phyloP scores from a whole-genome alignment of 2,329 filamentous ascomycete species.

The Aspergillus caelatus region DNA sequence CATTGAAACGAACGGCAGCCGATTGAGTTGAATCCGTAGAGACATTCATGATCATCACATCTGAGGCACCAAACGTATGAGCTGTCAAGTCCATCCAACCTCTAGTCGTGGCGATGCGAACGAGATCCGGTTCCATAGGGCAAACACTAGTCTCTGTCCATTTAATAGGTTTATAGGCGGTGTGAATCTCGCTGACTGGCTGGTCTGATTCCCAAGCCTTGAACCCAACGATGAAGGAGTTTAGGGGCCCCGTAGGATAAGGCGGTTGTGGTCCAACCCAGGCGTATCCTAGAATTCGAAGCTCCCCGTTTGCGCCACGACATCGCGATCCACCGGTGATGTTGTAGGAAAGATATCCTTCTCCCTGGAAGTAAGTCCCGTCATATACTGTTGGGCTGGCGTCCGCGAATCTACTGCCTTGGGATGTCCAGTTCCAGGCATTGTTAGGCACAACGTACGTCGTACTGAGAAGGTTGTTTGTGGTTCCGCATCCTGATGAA shows the following conservation, averaged over 20 bases:
- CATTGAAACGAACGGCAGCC: not conserved
- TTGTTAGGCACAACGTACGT: not conserved
- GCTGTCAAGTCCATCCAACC: not conserved
- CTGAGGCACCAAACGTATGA: not conserved
- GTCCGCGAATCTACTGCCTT: not conserved
- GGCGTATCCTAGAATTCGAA: slow-evolving; percentile 5
- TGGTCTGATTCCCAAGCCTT: slow-evolving; percentile 4
- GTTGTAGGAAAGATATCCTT: slow-evolving; percentile 1
- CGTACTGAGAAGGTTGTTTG: not conserved
- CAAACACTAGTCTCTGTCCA: not conserved
- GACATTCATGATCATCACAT: slow-evolving; percentile 1
- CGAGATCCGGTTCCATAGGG: not conserved
- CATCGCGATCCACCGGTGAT: not conserved
- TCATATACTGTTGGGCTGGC: slow-evolving; percentile 5
- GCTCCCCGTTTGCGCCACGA: not conserved
- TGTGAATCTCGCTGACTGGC: not conserved
- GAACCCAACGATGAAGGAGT: slow-evolving; percentile 3
- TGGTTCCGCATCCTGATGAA: not conserved
- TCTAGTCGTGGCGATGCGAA: not conserved
- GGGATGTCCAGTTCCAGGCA: slow-evolving; percentile 2
- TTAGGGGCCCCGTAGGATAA: not conserved
- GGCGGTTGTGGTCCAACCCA: slow-evolving; percentile 7
- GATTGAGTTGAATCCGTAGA: not conserved
- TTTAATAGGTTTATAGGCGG: not conserved
- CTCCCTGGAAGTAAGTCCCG: slow-evolving; percentile 6